Conservation (phyloP, 495 filamentous ascomycete species). For the Aspergillus cavernicola region DNA sequence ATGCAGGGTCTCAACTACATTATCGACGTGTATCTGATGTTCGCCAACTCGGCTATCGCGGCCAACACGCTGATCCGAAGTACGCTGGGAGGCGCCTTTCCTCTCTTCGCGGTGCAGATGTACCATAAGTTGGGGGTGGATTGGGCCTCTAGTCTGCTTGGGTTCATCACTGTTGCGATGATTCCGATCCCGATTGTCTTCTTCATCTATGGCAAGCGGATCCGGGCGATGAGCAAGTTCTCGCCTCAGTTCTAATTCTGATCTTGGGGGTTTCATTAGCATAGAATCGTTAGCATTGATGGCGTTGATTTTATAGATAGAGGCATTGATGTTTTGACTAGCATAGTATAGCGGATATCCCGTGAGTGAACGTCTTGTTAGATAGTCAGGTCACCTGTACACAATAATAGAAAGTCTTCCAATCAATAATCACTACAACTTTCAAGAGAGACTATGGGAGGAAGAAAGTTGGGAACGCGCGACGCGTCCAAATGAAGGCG, state of each 20-base stretch:
- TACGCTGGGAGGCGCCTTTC: conserved; percentile 61
- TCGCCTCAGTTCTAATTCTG: conserved; percentile 36
- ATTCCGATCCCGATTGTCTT: conserved; percentile 70
- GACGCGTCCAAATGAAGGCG: conserved; percentile 23
- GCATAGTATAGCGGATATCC: background rate
- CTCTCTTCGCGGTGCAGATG: conserved; percentile 59
- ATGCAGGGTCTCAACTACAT: conserved; percentile 61
- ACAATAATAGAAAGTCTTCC: background rate
- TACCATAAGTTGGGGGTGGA: conserved; percentile 59
- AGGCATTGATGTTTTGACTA: conserved; percentile 1
- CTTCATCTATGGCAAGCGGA: conserved; percentile 62
- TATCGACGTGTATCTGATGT: conserved; percentile 59
- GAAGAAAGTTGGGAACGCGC: conserved; percentile 11
- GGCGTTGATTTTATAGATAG: background rate
- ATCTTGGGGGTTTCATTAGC: background rate
- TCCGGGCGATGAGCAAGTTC: conserved; percentile 51
- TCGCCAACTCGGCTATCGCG: conserved; percentile 59
- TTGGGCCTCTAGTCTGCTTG: conserved; percentile 64
- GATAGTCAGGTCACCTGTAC: background rate
- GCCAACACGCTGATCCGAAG: conserved; percentile 67
- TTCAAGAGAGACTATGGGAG: too few species aligned
- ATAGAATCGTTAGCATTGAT: background rate
- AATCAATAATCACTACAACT: background rate
- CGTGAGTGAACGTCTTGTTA: background rate
- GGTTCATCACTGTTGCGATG: conserved; percentile 59